Base-by-base conservation (phyloP, 148 eudicot genomes). In the Amaranthus cruentus region DNA sequence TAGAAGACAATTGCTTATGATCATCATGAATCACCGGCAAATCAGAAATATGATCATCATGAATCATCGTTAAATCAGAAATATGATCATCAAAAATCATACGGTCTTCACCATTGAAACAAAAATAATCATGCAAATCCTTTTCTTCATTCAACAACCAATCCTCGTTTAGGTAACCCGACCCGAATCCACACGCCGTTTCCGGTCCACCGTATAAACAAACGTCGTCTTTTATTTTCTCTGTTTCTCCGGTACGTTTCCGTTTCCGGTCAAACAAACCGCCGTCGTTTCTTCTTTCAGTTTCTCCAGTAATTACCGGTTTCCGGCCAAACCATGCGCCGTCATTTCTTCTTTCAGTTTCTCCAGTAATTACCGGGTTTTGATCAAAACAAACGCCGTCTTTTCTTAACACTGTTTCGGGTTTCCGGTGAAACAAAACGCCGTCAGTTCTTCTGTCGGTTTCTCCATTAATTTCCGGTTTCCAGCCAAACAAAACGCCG, bases 121-220 rank as follows among this genome's bases (percentile, higher is more conserved):
- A 79, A 13, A 87, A 85, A 43, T 68, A 75, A 8, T 80, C 84
- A 51, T 44, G 55, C 75, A 81, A 72, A 6, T 60, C 65, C 77
- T 75, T 64, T 5, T 77, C 55, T 56, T 15, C 13, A 49, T 91
- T 90, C 42, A 81, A 50, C 55, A 69, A 77, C 69, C 69, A 63
- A 46, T 64, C 74, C 14, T 75, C 80, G 0, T 82, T 83, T 11
- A 10, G 47, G 43, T 13, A 48, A 67, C 70, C 70, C 7, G 7
- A 67, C 70, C 55, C 55, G 56, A 6, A 4, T 3, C 12, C 43
- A 15, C 4, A 13, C 50, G 7, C 54, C 28, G 52, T 0, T 5
- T 47, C 55, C 43, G 43, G 55, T 15, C 4, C 4, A 18, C 28
- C 1, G 6, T 46, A n/a, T 15, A 15, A 21, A 21, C 44, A 62